Evolutionary conservation across 2,329 filamentous ascomycete species (phyloP), one percentile per base, ranked within the genome.

Genomic region (Xylaria sp.): DNA sequence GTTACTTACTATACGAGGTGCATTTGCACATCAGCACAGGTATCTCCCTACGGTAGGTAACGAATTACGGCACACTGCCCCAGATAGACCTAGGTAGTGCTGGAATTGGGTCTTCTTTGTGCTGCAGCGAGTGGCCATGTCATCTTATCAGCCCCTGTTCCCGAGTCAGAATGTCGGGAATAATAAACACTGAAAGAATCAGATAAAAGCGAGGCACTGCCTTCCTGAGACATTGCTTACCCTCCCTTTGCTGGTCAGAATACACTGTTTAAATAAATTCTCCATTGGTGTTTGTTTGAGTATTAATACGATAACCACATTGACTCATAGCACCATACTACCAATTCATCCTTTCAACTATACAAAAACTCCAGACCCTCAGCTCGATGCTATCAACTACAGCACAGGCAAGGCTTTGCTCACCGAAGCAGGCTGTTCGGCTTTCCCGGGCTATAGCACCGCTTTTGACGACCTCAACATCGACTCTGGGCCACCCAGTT

Each of bases 361-460:
- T 38, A 51, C 31, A 38, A 33, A 28, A 46, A 49, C 46, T 36
- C 33, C 6, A 56, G 53, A 33, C 26, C 63, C 61, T 66, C 17
- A 31, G 58, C 49, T 71, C 71, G 59, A 80, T 80, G 78, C 69
- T 80, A 42, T 79, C 76, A 67, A 66, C 74, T 20, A 76, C 72
- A 72, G 73, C 75, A 54, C 75, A 77, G 38, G 53, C 73, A 40
- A 78, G 70, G 54, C 71, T 79, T 46, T 80, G 75, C 73, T 75
- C 77, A 17, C 69, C 76, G 23, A 77, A 76, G 66, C 77, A 79
- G 67, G 76, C 74, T 20, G 64, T 68, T 48, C 72, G 73, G 68
- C 72, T 80, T 17, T 77, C 77, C 31, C 74, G 71, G 66, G 71
- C 69, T 31, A 56, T 77, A 46, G 61, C 65, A 28, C 73, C 75